A percentile compares a stretch with the other conserved stretches of the same genome.
Conservation (phyloP, 371 early-diverging fungal genomes). For the Choanephora cucurbitarum region DNA sequence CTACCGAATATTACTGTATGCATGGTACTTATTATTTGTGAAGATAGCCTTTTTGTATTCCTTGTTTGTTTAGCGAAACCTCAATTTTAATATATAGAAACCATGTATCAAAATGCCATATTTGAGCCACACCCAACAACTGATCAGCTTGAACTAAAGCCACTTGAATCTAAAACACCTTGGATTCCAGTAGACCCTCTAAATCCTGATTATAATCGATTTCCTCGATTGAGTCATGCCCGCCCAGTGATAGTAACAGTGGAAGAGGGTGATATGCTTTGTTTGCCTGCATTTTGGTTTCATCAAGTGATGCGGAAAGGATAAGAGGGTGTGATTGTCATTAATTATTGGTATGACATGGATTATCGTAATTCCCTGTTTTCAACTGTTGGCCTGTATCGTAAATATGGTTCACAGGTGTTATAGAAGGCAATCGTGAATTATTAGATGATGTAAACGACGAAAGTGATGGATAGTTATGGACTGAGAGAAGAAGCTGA, state of each 20-base stretch:
- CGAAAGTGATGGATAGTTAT: too few relatives aligned
- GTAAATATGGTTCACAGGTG: too few relatives aligned
- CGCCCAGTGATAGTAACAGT: slow-evolving; percentile 59
- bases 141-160: slow-evolving; percentile 34
- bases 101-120: slow-evolving; percentile 56
- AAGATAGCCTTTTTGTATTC: too few relatives aligned
- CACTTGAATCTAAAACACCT: slow-evolving; percentile 50
- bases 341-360: slow-evolving; percentile 81
- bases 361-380: too few relatives aligned
- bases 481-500: too few relatives aligned
- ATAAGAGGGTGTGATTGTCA: slow-evolving; percentile 70
- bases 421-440: too few relatives aligned
- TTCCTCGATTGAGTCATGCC: slow-evolving; percentile 57
- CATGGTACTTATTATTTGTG: slow-evolving; percentile 52
- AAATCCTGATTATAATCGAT: slow-evolving; percentile 43
- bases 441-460: too few relatives aligned
- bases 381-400: too few relatives aligned
- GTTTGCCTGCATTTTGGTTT: slow-evolving; percentile 83
- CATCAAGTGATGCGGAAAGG: slow-evolving; percentile 73
- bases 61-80: too few relatives aligned
- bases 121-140: slow-evolving; percentile 40
- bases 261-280: slow-evolving; percentile 71
- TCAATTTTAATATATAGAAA: slow-evolving; percentile 55
- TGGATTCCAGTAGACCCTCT: slow-evolving; percentile 72
- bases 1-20: slow-evolving; percentile 67